phyloP scores from a whole-genome alignment of 2,329 filamentous ascomycete species.

The Penicillium frequentans region DNA sequence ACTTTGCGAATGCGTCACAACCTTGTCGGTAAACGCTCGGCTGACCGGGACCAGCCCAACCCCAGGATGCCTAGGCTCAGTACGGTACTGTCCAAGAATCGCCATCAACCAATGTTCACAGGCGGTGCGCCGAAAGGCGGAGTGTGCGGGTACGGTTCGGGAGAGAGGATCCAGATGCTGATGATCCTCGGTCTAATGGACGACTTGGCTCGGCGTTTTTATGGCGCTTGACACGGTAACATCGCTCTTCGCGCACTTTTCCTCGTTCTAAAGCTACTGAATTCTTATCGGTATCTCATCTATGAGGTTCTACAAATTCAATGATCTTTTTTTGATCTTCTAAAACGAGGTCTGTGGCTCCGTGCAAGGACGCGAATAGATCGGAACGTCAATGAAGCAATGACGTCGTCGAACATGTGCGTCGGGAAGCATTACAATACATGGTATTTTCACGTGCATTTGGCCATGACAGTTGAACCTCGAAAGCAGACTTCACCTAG shows the following conservation, averaged over 20 bases:
- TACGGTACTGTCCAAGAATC: not conserved
- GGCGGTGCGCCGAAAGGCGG: conserved; percentile 29
- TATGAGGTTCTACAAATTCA: not conserved
- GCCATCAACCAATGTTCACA: conserved; percentile 24
- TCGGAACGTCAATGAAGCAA: conserved; percentile 8
- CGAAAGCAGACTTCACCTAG: not conserved
- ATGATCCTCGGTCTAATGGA: conserved; percentile 43
- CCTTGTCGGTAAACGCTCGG: conserved; percentile 42
- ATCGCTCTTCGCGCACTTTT: not conserved
- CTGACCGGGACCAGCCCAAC: conserved; percentile 35
- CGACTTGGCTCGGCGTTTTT: conserved; percentile 13
- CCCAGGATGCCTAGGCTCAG: conserved; percentile 22
- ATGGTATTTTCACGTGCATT: conserved; percentile 22
- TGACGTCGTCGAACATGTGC: conserved; percentile 25
- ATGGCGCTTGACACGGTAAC: conserved; percentile 6
- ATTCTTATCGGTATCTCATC: conserved; percentile 14
- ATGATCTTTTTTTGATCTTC: not conserved
- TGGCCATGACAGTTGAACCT: not conserved
- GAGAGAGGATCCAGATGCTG: conserved; percentile 37
- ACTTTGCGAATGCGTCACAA: conserved; percentile 29
- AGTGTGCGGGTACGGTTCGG: conserved; percentile 31
- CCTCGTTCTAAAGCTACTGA: not conserved
- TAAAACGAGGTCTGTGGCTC: not conserved
- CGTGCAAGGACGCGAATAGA: not conserved
- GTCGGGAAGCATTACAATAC: conserved; percentile 17